A percentile compares a stretch with the other conserved stretches of the same genome.
Evolutionary conservation across 768 basidiomycete genomes (phyloP).

Genomic region (Leucogyrophana mollusca): DNA sequence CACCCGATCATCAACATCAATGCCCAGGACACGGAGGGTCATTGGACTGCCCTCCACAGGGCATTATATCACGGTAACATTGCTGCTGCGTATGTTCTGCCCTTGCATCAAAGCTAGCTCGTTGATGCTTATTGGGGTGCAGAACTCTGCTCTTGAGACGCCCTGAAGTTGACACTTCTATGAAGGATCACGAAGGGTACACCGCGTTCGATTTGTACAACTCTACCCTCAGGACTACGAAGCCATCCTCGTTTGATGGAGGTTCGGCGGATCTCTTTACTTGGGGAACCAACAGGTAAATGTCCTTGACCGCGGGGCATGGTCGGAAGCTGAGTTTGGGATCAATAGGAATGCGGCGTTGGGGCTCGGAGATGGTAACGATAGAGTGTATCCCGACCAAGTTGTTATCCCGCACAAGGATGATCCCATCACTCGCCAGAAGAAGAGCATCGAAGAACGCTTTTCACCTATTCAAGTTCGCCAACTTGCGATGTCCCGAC

Average conservation of each 20-base stretch:
- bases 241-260: slow-evolving; percentile 42
- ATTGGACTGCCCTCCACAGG: slow-evolving; percentile 90
- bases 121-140: slow-evolving; percentile 11
- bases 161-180: slow-evolving; percentile 63
- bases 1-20: slow-evolving; percentile 82
- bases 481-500: slow-evolving; percentile 77
- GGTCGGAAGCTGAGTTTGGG: background rate
- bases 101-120: background rate
- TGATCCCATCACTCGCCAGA: slow-evolving; percentile 8
- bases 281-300: slow-evolving; percentile 82
- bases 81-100: slow-evolving; percentile 56
- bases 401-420: slow-evolving; percentile 45
- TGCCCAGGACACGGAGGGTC: slow-evolving; percentile 74
- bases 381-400: slow-evolving; percentile 77
- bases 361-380: slow-evolving; percentile 79
- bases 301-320: background rate
- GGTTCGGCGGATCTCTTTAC: slow-evolving; percentile 65
- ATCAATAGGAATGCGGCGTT: slow-evolving; percentile 74
- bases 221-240: slow-evolving; percentile 76
- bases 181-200: slow-evolving; percentile 87
- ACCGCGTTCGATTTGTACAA: slow-evolving; percentile 94
- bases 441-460: slow-evolving; percentile 36
- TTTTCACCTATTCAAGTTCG: slow-evolving; percentile 65
- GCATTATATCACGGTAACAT: slow-evolving; percentile 82
- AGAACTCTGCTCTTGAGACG: slow-evolving; percentile 77